A percentile compares a stretch with the other conserved stretches of the same genome.
Conservation (phyloP, 345 rosid genomes). For the Melastoma malabathricum region DNA sequence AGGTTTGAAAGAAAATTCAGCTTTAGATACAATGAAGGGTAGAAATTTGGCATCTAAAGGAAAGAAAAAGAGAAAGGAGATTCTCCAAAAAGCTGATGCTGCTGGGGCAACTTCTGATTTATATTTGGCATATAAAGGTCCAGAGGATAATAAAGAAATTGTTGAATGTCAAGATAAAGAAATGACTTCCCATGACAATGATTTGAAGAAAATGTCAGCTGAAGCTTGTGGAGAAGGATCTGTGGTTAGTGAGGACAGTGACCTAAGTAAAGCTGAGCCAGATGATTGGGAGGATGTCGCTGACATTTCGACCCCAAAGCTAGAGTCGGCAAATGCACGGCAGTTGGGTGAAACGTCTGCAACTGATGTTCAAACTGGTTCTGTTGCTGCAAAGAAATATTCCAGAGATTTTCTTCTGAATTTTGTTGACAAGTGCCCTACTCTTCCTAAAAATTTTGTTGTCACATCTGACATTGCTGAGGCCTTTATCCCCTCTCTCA, state of each 20-base stretch:
- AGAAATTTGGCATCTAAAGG: slow-evolving; percentile 26
- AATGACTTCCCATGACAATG: slow-evolving; percentile 12
- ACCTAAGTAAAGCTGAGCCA: slow-evolving; percentile 44
- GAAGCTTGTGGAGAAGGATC: slow-evolving; percentile 18
- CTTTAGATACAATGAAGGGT: slow-evolving; percentile 25
- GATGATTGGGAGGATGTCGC: slow-evolving; percentile 99
- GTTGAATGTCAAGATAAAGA: slow-evolving; percentile 18
- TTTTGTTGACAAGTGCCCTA: slow-evolving; percentile 52
- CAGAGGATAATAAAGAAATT: slow-evolving; percentile 67
- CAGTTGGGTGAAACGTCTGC: slow-evolving; percentile 14
- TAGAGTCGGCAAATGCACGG: slow-evolving; percentile 32
- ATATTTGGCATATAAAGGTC: slow-evolving; percentile 86
- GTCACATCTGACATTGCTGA: slow-evolving; percentile 36
- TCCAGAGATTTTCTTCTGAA: slow-evolving; percentile 88
- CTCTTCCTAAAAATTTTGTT: slow-evolving; percentile 58
- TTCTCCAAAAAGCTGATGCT: slow-evolving; percentile 87
- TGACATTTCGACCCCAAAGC: slow-evolving; percentile 63
- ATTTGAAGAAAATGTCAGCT: slow-evolving; percentile 22
- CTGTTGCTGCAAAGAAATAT: slow-evolving; percentile 46
- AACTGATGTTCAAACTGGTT: slow-evolving; percentile 14
- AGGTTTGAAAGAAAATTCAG: slow-evolving; percentile 37
- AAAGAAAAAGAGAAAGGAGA: slow-evolving; percentile 53
- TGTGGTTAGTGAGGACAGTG: slow-evolving; percentile 17
- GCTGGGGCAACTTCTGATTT: slow-evolving; percentile 76
- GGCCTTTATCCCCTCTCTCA: slow-evolving; percentile 20